Base-by-base conservation (phyloP, 257 asterid genomes). In the Gentiana macrophylla region DNA sequence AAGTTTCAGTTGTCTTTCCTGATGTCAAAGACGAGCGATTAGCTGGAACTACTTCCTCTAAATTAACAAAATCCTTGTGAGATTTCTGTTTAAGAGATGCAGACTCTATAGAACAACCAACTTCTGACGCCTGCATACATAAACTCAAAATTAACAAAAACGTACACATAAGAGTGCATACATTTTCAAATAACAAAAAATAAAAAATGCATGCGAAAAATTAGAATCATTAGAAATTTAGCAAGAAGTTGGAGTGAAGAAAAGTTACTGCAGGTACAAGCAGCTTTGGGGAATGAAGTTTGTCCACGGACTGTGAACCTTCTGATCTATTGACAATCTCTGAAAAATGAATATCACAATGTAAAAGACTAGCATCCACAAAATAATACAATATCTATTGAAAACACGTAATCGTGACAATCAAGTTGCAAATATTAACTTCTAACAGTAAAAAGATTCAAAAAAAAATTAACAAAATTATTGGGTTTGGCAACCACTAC, bases 11-110 rank as follows among this genome's bases (percentile, higher is more conserved):
- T 53, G 57, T 71, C 72, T 73, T 74, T 68, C 71, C 74, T 50
- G 78, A 59, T 43, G 71, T 63, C 70, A 83, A 69, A 67, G 79
- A 72, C 50, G 93, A 84, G 57, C 91, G 84, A 67, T 91, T 91
- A 57, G 98, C 98, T 62, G 98, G 95, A 78, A 81, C 77, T 59
- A 85, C 67, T 57, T 80, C 88, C 38, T 67, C 60, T 67, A 72
- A 62, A 49, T 49, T 47, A 69, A 55, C 66, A 61, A 64, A 71
- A 65, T 62, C 55, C 46, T 62, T 56, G 49, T 62, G 51, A 60
- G 51, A 77, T 62, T 79, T 82, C 54, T 59, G 77, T 48, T 61
- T 68, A 55, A 81, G 63, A 58, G 82, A 72, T 56, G 59, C 52
- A 10, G 70, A 59, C 50, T 56, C 76, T 66, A 35, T 54, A 47